These are phyloP conservation scores for Penicillium ucsense DNA, from an alignment of 495 filamentous ascomycete species.

Conservation along the genomic window DNA sequence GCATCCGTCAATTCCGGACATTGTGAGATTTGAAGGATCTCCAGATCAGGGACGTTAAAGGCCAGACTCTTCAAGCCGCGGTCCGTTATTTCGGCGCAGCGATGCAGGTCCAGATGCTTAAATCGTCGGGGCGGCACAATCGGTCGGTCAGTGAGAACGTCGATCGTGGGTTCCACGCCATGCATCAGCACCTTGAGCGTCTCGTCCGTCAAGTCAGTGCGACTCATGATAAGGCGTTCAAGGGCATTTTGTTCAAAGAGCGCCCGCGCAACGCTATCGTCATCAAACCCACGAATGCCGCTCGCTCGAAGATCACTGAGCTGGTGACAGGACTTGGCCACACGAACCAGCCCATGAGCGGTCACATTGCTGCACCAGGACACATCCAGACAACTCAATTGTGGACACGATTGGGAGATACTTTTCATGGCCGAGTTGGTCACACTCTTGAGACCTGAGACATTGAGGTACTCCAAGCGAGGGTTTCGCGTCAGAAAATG, in stretches of 20 bases:
- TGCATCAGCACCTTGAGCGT: constrained; percentile 61
- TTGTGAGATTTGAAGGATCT: constrained; percentile 71
- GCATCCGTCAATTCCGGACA: constrained; percentile 64
- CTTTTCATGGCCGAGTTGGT: constrained; percentile 82
- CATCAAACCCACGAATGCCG: constrained; percentile 71
- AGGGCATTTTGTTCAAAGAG: constrained; percentile 74
- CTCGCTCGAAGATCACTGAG: constrained; percentile 75
- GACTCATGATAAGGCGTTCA: constrained; percentile 71
- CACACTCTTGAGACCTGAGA: constrained; percentile 69
- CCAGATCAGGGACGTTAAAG: constrained; percentile 65
- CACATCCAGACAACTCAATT: constrained; percentile 72
- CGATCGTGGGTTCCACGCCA: constrained; percentile 63
- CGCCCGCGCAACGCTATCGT: constrained; percentile 54
- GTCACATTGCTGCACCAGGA: constrained; percentile 86
- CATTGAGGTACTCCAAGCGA: constrained; percentile 68
- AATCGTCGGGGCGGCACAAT: constrained; percentile 71
- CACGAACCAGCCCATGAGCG: constrained; percentile 64
- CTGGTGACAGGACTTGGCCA: constrained; percentile 61
- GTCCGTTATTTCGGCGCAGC: constrained; percentile 66
- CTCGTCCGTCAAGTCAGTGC: constrained; percentile 64
- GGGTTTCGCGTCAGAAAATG: constrained; percentile 69
- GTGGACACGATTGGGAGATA: constrained; percentile 72
- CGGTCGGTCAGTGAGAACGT: constrained; percentile 64
- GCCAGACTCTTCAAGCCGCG: constrained; percentile 56
- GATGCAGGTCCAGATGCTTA: constrained; percentile 74